Evolutionary conservation across 176 grass and related monocot species (phyloP), one percentile per base, ranked within the genome.

Genomic region (Metroxylon sagu): DNA sequence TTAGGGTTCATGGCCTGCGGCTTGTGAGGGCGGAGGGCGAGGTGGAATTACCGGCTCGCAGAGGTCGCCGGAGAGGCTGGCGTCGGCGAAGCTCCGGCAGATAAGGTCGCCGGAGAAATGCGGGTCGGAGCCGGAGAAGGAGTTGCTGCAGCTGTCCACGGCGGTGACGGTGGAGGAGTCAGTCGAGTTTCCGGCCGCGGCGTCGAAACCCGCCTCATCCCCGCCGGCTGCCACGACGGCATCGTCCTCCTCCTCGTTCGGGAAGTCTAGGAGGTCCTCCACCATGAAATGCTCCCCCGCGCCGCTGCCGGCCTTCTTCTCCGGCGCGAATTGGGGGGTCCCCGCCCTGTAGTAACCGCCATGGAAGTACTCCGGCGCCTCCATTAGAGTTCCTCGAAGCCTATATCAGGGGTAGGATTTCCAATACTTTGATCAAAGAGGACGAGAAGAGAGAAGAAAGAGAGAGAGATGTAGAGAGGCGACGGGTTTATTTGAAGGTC

Each of bases 141-240:
- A 91, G 71, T 83, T 85, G 81, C 85, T 85, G 72, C 84, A 85
- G 84, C 88, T 89, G 61, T 86, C 84, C 6, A 88, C 70, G 3
- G 76, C 88, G 23, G 85, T 98, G 70, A 98, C 76, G 52, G 81
- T 98, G 8, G 94, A 98, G 10, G 88, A 89, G 39, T 98, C 82
- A 4, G 56, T 64, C 12, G 63, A 71, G 77, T 88, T 88, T 30
- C 82, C 75, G 17, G 39, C 50, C 2, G 17, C 28, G 12, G 17
- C 51, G 28, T 59, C 79, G 4, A 4, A 59, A 15, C 69, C 31
- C 0, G 19, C 68, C 6, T 31, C 71, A 27, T 6, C 56, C 17
- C 35, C 77, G 0, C 14, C 81, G 1, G 14, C 18, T 39, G 15
- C 64, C 25, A 18, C 55, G 8, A 49, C 77, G 3, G 48, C 70